Conservation (phyloP, 768 basidiomycete species). For the Roridomyces roridus region DNA sequence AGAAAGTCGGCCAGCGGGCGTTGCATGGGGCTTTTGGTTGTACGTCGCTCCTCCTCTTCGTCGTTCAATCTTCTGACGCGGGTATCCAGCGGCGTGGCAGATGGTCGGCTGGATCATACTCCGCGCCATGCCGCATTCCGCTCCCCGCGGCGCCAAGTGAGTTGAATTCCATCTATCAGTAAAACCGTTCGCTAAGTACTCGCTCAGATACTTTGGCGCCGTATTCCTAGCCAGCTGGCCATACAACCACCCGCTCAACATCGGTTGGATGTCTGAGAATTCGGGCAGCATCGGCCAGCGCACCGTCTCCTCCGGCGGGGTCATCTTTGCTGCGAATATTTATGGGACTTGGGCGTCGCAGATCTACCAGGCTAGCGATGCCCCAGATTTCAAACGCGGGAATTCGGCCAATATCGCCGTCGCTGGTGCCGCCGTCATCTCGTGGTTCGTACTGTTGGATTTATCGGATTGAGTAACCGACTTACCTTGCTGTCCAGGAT, state of each 20-base stretch:
- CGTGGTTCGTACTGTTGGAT: conserved; percentile 31
- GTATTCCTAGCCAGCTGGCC: conserved; percentile 44
- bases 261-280: conserved; percentile 49
- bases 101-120: conserved; percentile 43
- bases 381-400: conserved; percentile 43
- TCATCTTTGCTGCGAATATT: conserved; percentile 42
- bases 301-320: conserved; percentile 41
- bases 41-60: conserved; percentile 10
- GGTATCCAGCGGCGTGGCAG: conserved; percentile 41
- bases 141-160: conserved; percentile 37
- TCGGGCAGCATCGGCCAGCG: conserved; percentile 31
- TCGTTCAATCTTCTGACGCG: neutral
- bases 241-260: conserved; percentile 44
- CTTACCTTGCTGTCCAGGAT: conserved; percentile 15
- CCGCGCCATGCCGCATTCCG: conserved; percentile 34
- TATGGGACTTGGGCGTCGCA: conserved; percentile 34
- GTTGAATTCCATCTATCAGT: neutral
- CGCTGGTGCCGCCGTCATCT: conserved; percentile 34
- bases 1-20: conserved; percentile 39
- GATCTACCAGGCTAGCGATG: conserved; percentile 45
- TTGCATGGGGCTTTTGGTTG: conserved; percentile 44
- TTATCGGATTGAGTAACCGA: neutral
- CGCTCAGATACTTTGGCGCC: conserved; percentile 40
- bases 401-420: conserved; percentile 44
- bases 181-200: neutral